phyloP scores from a whole-genome alignment of 2,329 filamentous ascomycete genomes.

The Ophiognomonia clavigignenti-juglandacearum region DNA sequence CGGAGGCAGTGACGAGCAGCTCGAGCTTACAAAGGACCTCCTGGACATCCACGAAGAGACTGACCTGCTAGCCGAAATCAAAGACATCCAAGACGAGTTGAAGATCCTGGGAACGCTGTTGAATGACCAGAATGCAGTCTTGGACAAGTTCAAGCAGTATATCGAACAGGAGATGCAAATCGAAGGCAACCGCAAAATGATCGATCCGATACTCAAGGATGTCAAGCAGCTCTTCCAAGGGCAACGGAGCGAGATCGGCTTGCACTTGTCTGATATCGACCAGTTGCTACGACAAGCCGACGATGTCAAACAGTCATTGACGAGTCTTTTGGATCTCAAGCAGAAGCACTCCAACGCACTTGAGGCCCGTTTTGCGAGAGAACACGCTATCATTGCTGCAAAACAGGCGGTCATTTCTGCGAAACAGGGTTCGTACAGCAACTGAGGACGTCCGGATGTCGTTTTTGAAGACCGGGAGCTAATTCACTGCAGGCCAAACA shows the following conservation, averaged over 20 bases:
- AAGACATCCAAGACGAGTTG: conserved; percentile 64
- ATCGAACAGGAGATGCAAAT: conserved; percentile 30
- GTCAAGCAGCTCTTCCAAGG: conserved; percentile 50
- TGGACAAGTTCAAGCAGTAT: conserved; percentile 40
- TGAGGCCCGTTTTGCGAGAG: conserved; percentile 56
- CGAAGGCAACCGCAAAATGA: conserved; percentile 18
- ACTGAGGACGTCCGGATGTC: too few relatives aligned
- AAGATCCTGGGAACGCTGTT: conserved; percentile 55
- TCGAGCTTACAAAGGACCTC: conserved; percentile 47
- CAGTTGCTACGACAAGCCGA: conserved; percentile 59
- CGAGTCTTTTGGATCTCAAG: conserved; percentile 61
- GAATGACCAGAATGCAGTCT: conserved; percentile 41
- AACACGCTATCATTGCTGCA: conserved; percentile 58
- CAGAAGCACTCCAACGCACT: conserved; percentile 66
- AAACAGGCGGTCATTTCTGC: conserved; percentile 30
- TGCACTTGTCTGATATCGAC: conserved; percentile 52
- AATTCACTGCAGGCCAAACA: conserved; percentile 26
- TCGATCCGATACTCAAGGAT: conserved; percentile 15
- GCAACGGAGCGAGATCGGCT: conserved; percentile 51
- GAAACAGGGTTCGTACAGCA: too few relatives aligned
- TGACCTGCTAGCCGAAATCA: conserved; percentile 56
- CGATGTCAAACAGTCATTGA: conserved; percentile 54
- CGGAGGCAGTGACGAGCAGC: conserved; percentile 6
- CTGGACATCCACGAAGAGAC: conserved; percentile 59
- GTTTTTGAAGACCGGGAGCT: too few relatives aligned